phyloP scores from a whole-genome alignment of 768 basidiomycete species.

The Melanogaster broomeanus region DNA sequence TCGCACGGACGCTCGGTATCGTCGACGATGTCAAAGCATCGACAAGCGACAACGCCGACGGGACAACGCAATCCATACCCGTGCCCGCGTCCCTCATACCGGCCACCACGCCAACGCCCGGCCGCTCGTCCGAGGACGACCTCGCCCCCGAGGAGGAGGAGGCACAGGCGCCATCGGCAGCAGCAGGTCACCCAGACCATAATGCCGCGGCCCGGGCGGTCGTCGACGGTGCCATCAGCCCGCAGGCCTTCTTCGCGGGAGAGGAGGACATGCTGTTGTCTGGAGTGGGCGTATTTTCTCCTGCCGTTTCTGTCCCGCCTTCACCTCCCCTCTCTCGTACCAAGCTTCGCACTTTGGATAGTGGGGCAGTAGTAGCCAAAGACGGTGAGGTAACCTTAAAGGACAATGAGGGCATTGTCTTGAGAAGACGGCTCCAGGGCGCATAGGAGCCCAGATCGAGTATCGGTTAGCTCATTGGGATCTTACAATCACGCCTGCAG shows the following conservation, averaged over 20 bases:
- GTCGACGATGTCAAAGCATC: slow-evolving; percentile 75
- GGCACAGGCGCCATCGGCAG: not conserved
- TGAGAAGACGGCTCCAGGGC: slow-evolving; percentile 23
- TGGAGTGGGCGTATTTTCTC: slow-evolving; percentile 75
- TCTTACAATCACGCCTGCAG: not conserved
- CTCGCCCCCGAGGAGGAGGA: slow-evolving; percentile 14
- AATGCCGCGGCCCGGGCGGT: not conserved
- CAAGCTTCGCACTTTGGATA: slow-evolving; percentile 20
- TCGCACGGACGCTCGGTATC: slow-evolving; percentile 79
- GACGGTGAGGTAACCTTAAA: slow-evolving; percentile 2
- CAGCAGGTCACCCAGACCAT: not conserved
- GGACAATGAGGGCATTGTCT: slow-evolving; percentile 9
- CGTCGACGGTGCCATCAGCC: slow-evolving; percentile 12
- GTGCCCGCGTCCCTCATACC: slow-evolving; percentile 4
- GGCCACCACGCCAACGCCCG: not conserved
- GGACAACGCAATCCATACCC: not conserved
- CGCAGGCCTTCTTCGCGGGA: slow-evolving; percentile 53
- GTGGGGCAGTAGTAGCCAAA: slow-evolving; percentile 8
- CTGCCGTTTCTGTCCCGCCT: slow-evolving; percentile 63
- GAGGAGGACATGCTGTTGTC: slow-evolving; percentile 55
- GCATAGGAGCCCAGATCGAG: not conserved
- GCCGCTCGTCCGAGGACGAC: slow-evolving; percentile 10
- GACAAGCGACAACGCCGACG: slow-evolving; percentile 52
- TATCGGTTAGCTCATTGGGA: slow-evolving; percentile 4
- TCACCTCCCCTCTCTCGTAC: slow-evolving; percentile 58